Conservation (phyloP, 805 yeast genomes). For the Ogataea paraovalis region DNA sequence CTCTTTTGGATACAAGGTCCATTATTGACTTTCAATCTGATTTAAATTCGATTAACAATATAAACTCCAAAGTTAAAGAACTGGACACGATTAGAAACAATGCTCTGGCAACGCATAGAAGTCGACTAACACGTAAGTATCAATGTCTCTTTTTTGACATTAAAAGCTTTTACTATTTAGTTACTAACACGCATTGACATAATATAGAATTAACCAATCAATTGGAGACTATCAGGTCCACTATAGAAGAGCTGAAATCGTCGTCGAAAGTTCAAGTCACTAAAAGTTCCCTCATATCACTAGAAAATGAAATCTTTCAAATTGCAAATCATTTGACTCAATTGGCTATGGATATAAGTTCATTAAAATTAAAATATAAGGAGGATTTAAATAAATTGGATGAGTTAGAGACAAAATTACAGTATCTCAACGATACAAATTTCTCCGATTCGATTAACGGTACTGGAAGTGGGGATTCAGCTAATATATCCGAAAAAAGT, state of each 20-base stretch:
- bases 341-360: slow-evolving; percentile 42
- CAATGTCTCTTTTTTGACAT: not conserved
- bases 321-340: slow-evolving; percentile 52
- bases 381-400: slow-evolving; percentile 35
- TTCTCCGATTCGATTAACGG: slow-evolving; percentile 24
- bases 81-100: slow-evolving; percentile 3
- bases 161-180: not conserved
- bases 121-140: slow-evolving; percentile 9
- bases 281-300: slow-evolving; percentile 28
- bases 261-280: slow-evolving; percentile 30
- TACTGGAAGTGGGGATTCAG: not conserved
- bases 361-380: slow-evolving; percentile 35
- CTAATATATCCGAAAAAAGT: slow-evolving; percentile 21
- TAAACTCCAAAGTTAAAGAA: slow-evolving; percentile 7
- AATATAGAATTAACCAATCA: slow-evolving; percentile 14
- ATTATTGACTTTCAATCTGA: slow-evolving; percentile 50
- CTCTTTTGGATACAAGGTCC: slow-evolving; percentile 11
- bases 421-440: slow-evolving; percentile 14
- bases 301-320: slow-evolving; percentile 45
- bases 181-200: not conserved
- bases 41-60: slow-evolving; percentile 39
- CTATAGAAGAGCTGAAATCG: slow-evolving; percentile 24
- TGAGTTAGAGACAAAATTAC: slow-evolving; percentile 28
- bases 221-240: slow-evolving; percentile 14
- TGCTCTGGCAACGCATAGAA: slow-evolving; percentile 13